Evolutionary conservation across 1,284 basidiomycete species (phyloP), one percentile per base, ranked within the genome.

Genomic region (Leucoagaricus sp.): DNA sequence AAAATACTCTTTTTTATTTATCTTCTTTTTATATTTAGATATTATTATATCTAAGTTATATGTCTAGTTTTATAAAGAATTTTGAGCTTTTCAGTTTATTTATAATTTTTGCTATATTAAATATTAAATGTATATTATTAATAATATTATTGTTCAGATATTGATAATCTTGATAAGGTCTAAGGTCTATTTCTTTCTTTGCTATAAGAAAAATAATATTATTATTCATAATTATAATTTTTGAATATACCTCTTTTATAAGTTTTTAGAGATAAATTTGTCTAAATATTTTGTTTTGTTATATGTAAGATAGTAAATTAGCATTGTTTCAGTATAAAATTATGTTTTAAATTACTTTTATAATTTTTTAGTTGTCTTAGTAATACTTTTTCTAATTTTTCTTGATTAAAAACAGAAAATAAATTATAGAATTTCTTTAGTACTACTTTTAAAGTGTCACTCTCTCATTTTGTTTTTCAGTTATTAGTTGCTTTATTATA

Each of bases 131-230:
- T 0, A 55, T 10, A 25, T 60, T 58, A 19, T 58, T 58, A 15
- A 58, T 34, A 13, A 53, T 60, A 8, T 31, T 6, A 9, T 55
- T 12, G 34, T 60, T 60, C 4, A 60, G 44, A 4, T 52, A 42
- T 13, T 33, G 36, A 40, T 60, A 60, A 26, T 60, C 59, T 34
- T 60, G 59, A 4, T 17, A 33, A 3, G 34, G 52, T 41, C 55
- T 12, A 1, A 33, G 21, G 31, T 52, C 52, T 25, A 50, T 41
- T 9, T 55, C 59, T 29, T 58, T 58, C 44, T 60, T 60, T 19
- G 21, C 31, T 38, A 49, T 60, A 42, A 80, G 81, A 40, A 73
- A 47, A 80, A 66, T 0, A 74, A 73, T 0, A 75, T 65, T 9
- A 62, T 69, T 33, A 64, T 61, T 1, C 68, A 67, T 13, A 67